Evolutionary conservation across 768 basidiomycete genomes (phyloP).

Genomic region (Obba rivulosa): DNA sequence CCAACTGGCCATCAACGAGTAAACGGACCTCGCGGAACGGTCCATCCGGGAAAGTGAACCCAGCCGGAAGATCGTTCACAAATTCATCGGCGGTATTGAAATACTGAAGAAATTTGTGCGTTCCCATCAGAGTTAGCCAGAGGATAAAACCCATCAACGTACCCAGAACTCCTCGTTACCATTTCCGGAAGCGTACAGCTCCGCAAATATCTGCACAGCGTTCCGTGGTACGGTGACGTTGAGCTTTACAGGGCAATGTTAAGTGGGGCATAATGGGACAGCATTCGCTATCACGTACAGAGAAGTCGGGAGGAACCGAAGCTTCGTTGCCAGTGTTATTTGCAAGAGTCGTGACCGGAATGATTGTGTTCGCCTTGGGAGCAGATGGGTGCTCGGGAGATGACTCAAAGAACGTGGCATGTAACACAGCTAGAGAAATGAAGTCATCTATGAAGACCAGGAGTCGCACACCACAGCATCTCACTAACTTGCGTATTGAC

Average conservation of each 20-base stretch:
- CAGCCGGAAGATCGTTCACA: conserved; percentile 46
- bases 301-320: conserved; percentile 69
- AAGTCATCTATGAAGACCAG: background rate
- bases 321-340: conserved; percentile 67
- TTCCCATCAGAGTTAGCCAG: background rate
- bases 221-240: conserved; percentile 69
- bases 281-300: conserved; percentile 35
- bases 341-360: conserved; percentile 62
- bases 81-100: conserved; percentile 62
- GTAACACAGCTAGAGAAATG: conserved; percentile 46
- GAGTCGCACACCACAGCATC: background rate
- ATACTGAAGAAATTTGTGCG: conserved; percentile 40
- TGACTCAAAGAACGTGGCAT: conserved; percentile 69
- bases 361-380: conserved; percentile 54
- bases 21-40: conserved; percentile 62
- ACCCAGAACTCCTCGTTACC: conserved; percentile 78
- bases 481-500: conserved; percentile 59
- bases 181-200: conserved; percentile 67
- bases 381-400: conserved; percentile 52
- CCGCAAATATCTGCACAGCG: conserved; percentile 60
- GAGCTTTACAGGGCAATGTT: conserved; percentile 31
- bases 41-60: conserved; percentile 43
- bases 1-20: conserved; percentile 49
- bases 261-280: background rate
- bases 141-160: conserved; percentile 8